A percentile compares a stretch with the other conserved stretches of the same genome.
phyloP scores from a whole-genome alignment of 2,329 filamentous ascomycete genomes.

The Penicillium sp. region DNA sequence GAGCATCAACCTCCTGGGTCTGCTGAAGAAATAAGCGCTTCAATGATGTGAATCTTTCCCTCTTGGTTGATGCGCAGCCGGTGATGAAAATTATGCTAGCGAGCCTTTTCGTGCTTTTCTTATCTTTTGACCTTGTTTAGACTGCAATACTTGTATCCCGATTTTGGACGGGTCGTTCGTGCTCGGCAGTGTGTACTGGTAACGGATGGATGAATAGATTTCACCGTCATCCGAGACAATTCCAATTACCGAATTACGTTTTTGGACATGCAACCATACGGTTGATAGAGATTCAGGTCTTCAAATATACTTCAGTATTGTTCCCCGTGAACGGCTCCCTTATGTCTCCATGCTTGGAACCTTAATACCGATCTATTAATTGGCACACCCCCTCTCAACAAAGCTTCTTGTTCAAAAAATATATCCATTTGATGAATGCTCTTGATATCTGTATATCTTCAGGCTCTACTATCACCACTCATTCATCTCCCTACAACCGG shows the following conservation, averaged over 20 bases:
- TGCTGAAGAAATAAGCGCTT: constrained; percentile 63
- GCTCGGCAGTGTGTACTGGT: background rate
- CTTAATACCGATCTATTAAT: too few species aligned
- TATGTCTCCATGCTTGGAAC: too few species aligned
- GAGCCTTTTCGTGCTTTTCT: constrained; percentile 1
- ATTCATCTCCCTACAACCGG: constrained; percentile 41
- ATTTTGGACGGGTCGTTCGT: background rate
- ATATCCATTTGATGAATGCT: background rate
- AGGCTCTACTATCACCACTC: background rate
- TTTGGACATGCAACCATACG: too few species aligned
- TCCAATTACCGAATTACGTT: background rate
- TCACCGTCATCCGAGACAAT: background rate
- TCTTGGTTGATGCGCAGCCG: background rate
- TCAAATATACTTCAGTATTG: too few species aligned
- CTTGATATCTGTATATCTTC: background rate
- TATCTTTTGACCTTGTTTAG: constrained; percentile 1
- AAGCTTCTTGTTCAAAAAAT: constrained; percentile 31
- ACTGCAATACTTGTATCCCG: constrained; percentile 1
- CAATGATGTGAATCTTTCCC: background rate
- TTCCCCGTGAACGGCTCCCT: too few species aligned
- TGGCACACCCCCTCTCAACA: too few species aligned
- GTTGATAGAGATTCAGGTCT: too few species aligned
- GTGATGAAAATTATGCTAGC: constrained; percentile 18
- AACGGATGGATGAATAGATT: background rate
- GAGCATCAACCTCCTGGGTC: constrained; percentile 89